Evolutionary conservation across 2,329 filamentous ascomycete species (phyloP), one percentile per base, ranked within the genome.

Genomic region (Aspergillus puulaauensis): DNA sequence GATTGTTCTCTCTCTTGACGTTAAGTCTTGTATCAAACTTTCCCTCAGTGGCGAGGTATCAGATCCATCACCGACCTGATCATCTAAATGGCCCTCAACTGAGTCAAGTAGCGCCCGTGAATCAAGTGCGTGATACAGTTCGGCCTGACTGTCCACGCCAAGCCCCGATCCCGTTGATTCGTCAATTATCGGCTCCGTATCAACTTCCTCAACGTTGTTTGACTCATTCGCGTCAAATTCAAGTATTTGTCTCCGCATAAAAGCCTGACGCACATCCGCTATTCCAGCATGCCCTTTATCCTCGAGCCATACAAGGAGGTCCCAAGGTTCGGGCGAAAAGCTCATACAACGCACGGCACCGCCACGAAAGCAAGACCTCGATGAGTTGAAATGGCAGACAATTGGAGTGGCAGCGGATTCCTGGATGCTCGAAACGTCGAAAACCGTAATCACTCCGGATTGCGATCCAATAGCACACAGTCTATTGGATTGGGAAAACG

Each of bases 291-390:
- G 72, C 15, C 79, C 79, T 61, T 90, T 88, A 67, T 96, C 90
- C 74, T 99, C 95, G 8, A 92, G 90, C 93, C 95, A 98, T 6
- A 96, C 90, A 41, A 99, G 79, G 17, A 99, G 83, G 70, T 97
- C 93, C 80, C 89, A 93, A 0, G 93, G 91, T 1, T 90, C 90
- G 0, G 93, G 93, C 4, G 90, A 92, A 71, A 99, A 99, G 1
- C 89, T 83, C 90, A 98, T 96, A 60, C 92, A 91, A 61, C 95
- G 85, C 53, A 98, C 87, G 33, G 93, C 92, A 44, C 93, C 93
- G 19, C 84, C 82, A 21, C 85, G 82, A n/a, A 80, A 82, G 59
- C 84, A 83, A 0, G 90, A 85, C 60, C 91, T 82, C 0, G 92
- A 93, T 15, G 92, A 93, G 57, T 84, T 84, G 67, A 98, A 91